Evolutionary conservation across 2,329 filamentous ascomycete genomes (phyloP).

Genomic region (Penicillium brasilianum): DNA sequence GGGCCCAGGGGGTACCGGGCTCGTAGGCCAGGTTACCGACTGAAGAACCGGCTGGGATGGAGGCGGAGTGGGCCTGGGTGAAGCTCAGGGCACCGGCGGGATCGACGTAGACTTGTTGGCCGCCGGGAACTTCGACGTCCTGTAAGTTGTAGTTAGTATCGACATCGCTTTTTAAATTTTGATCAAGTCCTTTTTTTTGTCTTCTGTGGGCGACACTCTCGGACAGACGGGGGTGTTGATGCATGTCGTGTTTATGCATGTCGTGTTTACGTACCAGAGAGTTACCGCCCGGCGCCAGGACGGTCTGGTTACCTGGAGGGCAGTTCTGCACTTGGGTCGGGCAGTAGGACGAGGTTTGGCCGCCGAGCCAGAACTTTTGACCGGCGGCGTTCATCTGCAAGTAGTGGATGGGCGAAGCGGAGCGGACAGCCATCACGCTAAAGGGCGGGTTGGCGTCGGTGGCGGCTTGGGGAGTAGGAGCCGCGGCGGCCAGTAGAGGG

Average conservation of each 20-base stretch:
- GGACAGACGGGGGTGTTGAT: background rate
- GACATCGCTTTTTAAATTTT: no score
- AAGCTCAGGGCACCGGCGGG: slow-evolving; percentile 62
- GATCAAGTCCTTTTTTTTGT: no score
- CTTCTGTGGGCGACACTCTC: no score
- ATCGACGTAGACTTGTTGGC: slow-evolving; percentile 65
- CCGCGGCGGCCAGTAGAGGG: slow-evolving; percentile 36
- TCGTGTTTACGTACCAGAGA: slow-evolving; percentile 41
- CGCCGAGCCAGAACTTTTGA: slow-evolving; percentile 57
- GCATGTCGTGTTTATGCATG: slow-evolving; percentile 17
- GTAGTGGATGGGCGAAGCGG: slow-evolving; percentile 57
- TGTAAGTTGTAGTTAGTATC: slow-evolving; percentile 35
- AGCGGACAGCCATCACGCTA: slow-evolving; percentile 51
- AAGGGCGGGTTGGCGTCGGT: slow-evolving; percentile 40
- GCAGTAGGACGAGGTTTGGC: slow-evolving; percentile 56
- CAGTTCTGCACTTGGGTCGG: slow-evolving; percentile 47
- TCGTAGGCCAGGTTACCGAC: slow-evolving; percentile 56
- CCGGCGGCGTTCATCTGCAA: slow-evolving; percentile 54
- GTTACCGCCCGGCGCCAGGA: slow-evolving; percentile 49
- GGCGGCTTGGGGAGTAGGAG: slow-evolving; percentile 22
- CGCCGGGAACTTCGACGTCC: slow-evolving; percentile 64
- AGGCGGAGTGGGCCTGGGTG: slow-evolving; percentile 61
- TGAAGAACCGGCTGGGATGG: slow-evolving; percentile 58
- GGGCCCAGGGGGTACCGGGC: slow-evolving; percentile 32
- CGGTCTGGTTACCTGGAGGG: slow-evolving; percentile 55